Conservation (phyloP, 208 protist species). For the Leishmania guyanensis region DNA sequence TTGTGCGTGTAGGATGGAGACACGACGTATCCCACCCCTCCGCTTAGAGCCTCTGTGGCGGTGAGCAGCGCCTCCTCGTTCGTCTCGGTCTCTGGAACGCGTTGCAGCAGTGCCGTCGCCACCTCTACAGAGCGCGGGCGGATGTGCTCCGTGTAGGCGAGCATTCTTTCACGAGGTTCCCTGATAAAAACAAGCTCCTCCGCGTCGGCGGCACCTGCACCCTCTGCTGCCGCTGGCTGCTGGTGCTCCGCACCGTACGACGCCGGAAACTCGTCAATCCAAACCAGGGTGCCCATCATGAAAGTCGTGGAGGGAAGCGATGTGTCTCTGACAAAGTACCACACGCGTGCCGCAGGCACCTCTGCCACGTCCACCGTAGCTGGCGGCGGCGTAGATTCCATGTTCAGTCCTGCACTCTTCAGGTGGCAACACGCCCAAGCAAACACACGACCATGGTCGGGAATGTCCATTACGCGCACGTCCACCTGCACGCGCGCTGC, state of each 20-base stretch:
- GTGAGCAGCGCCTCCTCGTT: neutral
- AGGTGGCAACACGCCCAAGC: slow-evolving; percentile 25
- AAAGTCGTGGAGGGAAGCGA: slow-evolving; percentile 12
- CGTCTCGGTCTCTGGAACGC: neutral
- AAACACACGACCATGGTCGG: slow-evolving; percentile 31
- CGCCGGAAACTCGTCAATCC: slow-evolving; percentile 27
- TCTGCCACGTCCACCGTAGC: neutral
- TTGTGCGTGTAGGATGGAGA: neutral
- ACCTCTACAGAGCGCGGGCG: slow-evolving; percentile 22
- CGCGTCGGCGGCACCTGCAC: neutral
- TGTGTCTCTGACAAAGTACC: slow-evolving; percentile 38
- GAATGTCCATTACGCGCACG: slow-evolving; percentile 33
- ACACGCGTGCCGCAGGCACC: slow-evolving; percentile 27
- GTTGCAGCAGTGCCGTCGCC: slow-evolving; percentile 16
- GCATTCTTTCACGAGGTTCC: neutral
- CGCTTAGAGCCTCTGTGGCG: slow-evolving; percentile 9
- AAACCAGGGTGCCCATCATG: slow-evolving; percentile 18
- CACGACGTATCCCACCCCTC: slow-evolving; percentile 14
- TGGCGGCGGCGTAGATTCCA: neutral
- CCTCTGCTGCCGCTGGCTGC: neutral
- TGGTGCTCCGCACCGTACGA: neutral
- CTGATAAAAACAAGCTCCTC: neutral
- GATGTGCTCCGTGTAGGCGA: slow-evolving; percentile 19
- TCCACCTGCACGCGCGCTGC: slow-evolving; percentile 19
- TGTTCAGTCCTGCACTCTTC: neutral